Evolutionary conservation across 2,329 filamentous ascomycete species (phyloP), one percentile per base, ranked within the genome.

Genomic region (Fusarium redolens): DNA sequence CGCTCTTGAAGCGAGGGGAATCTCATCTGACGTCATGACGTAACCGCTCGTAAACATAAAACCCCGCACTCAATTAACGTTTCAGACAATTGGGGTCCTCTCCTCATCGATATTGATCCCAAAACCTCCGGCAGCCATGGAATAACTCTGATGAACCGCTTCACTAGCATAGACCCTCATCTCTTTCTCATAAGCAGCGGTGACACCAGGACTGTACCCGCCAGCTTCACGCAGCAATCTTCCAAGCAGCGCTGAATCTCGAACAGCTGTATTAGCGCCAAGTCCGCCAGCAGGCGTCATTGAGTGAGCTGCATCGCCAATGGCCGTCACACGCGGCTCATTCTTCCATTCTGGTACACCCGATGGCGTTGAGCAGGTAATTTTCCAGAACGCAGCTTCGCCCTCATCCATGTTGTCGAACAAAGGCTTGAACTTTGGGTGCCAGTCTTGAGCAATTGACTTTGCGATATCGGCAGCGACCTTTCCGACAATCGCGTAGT

Each of bases 361-460:
- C 1, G 83, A 83, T 0, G 89, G 90, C 1, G 84, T 86, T 1
- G 89, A 91, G 71, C 88, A 91, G 4, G 89, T 91, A 52, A 92
- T 91, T 74, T 91, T 92, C 88, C 89, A 91, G 71, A 92, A 92
- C 0, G 90, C 89, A 0, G 90, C 87, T 70, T 92, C 88, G 0
- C 79, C 70, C 61, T 86, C 86, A 9, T 82, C 77, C 87, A 91
- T 91, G 40, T 90, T 74, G 10, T 91, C 88, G 65, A 92, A 87
- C 1, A 92, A 79, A 3, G 88, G 84, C 76, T 83, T 86, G 50
- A 92, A 79, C 5, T 85, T 83, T 17, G 86, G 82, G 75, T 90
- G 84, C 90, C 90, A 92, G 38, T 87, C 77, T 20, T 80, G 77
- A 0, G 88, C 86, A 1, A 92, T 78, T 2, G 79, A 75, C 77